phyloP scores from a whole-genome alignment of 441 rosid species.

The Erodium moschatum region DNA sequence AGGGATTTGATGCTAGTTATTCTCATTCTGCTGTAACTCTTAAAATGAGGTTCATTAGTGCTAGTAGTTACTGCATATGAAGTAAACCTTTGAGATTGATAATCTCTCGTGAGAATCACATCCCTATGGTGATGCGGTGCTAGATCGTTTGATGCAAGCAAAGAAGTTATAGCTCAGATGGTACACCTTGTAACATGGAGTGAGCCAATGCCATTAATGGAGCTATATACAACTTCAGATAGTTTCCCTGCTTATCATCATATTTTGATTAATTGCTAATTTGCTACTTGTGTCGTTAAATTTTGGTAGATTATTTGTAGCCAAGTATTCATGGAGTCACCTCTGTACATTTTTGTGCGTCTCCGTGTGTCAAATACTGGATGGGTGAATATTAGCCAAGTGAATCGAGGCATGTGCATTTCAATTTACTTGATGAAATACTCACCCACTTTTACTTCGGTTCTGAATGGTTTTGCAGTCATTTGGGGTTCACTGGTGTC shows the following conservation, averaged over 20 bases:
- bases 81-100: background rate
- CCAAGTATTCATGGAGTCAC: background rate
- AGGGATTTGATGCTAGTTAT: background rate
- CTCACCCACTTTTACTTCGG: conserved; percentile 10
- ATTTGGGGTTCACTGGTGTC: conserved; percentile 93
- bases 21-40: background rate
- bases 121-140: background rate
- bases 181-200: background rate
- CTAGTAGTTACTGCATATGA: background rate
- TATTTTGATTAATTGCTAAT: background rate
- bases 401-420: background rate
- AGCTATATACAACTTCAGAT: background rate
- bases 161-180: background rate
- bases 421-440: conserved; percentile 9
- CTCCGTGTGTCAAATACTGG: background rate
- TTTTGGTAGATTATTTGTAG: background rate
- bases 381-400: background rate
- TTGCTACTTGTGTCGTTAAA: background rate
- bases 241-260: background rate
- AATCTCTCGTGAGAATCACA: background rate
- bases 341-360: background rate
- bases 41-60: background rate
- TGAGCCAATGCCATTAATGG: background rate
- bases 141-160: background rate
- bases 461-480: conserved; percentile 45